phyloP scores from a whole-genome alignment of 768 basidiomycete species.

The Lactarius hatsudake region DNA sequence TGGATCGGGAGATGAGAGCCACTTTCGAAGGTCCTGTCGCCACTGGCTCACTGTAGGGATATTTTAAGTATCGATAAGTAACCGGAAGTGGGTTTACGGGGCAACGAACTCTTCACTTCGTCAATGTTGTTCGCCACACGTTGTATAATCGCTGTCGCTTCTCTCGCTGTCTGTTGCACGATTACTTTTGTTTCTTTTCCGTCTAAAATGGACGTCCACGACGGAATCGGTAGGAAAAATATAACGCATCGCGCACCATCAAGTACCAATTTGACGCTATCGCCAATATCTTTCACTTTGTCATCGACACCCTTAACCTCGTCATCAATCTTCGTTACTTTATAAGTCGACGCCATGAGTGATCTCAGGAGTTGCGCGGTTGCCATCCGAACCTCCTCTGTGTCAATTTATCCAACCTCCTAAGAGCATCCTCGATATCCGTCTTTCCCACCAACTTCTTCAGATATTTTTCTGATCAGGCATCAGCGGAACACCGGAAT shows the following conservation, averaged over 20 bases:
- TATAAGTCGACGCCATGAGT: background rate
- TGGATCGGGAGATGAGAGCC: background rate
- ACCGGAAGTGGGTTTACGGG: background rate
- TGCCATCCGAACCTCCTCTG: background rate
- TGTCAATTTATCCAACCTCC: background rate
- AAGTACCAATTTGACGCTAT: background rate
- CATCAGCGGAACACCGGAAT: background rate
- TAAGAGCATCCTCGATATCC: background rate
- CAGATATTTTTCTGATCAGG: background rate
- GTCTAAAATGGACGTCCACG: background rate
- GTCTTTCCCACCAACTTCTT: background rate
- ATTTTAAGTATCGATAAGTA: background rate
- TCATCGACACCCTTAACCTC: background rate
- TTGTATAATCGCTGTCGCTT: background rate
- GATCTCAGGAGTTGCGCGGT: background rate
- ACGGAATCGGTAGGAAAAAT: background rate
- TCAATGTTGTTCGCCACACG: background rate
- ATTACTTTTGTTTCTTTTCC: background rate
- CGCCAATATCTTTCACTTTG: background rate
- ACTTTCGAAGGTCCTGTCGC: background rate
- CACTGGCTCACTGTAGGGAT: background rate
- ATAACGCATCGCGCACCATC: background rate
- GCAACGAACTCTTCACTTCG: background rate
- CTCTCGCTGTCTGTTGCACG: background rate
- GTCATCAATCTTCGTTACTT: background rate